Evolutionary conservation across 139 green algal species (phyloP).

Genomic region (Chlorella vulgaris): DNA sequence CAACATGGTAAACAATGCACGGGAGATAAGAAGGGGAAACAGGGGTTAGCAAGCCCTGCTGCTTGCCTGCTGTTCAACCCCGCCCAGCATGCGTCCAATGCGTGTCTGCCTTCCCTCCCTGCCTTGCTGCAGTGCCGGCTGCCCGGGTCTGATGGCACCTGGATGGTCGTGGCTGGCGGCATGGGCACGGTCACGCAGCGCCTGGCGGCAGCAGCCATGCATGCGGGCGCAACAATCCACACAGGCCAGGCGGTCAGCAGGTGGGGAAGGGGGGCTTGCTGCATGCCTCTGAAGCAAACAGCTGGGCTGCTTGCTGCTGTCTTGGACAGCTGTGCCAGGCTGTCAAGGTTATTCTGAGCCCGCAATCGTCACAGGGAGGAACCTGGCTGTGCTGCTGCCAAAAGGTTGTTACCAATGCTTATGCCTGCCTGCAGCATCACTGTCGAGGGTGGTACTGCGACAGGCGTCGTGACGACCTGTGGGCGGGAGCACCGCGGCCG

Average conservation of each 20-base stretch:
- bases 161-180: conserved; percentile 64
- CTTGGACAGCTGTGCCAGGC: too few species aligned
- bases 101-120: neutral
- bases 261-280: neutral
- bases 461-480: neutral
- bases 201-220: conserved; percentile 40
- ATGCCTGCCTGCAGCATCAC: conserved; percentile 44
- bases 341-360: too few species aligned
- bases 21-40: too few species aligned
- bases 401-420: too few species aligned
- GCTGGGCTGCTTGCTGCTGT: neutral
- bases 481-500: conserved; percentile 31
- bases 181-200: conserved; percentile 62
- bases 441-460: conserved; percentile 28
- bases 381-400: too few species aligned
- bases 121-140: conserved; percentile 53
- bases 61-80: too few species aligned
- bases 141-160: conserved; percentile 52
- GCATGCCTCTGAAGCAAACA: neutral
- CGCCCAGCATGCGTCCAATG: too few species aligned
- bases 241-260: conserved; percentile 34
- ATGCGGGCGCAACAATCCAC: conserved; percentile 51
- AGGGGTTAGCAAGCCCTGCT: too few species aligned
- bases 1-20: conserved; percentile 72
- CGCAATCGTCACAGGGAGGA: too few species aligned